Base-by-base conservation (phyloP, 495 filamentous ascomycete genomes). In the Ramalina peruviana region DNA sequence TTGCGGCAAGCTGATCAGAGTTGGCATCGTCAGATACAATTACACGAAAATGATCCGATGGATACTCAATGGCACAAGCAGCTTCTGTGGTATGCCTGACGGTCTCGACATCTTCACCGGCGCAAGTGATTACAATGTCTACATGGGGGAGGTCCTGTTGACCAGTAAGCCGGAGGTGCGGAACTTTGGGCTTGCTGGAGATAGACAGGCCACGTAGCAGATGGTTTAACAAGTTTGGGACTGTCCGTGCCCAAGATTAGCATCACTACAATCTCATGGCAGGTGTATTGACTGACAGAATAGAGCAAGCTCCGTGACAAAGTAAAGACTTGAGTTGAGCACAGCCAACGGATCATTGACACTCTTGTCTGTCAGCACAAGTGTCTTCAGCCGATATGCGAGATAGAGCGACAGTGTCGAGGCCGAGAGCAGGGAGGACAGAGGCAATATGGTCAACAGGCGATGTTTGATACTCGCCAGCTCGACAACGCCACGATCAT, bases 21-120 rank as follows among this genome's bases (percentile, higher is more conserved):
- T 19, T 12, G 6, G 57, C 72, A 51, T 79, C 75, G 47, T 79
- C 75, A n/a, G 71, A 55, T 4, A 78, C 59, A 23, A 77, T 63
- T 3, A 78, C 64, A 25, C 74, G 59, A 53, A 74, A 73, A 3
- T 58, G 58, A 46, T 75, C 61, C 25, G 20, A 42, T 0, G 75
- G 75, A 53, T 76, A 79, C 51, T 78, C 72, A 39, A 70, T 55
- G 23, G 65, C 60, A 37, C 58, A 58, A 2, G 74, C 69, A 21
- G 70, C 75, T 26, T 65, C 60, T 5, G 68, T 62, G 2, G 75
- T 79, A 54, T 78, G 72, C 2, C 76, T 51, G n/a, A 78, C 64
- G 5, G 79, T 57, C 20, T 72, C 73, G 13, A 74, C 62, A 0
- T 71, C 69, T 51, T 78, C 76, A 30, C 67, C 65, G 48, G 70